Conservation (phyloP, 2,329 filamentous ascomycete genomes). For the Aureobasidium sp. region DNA sequence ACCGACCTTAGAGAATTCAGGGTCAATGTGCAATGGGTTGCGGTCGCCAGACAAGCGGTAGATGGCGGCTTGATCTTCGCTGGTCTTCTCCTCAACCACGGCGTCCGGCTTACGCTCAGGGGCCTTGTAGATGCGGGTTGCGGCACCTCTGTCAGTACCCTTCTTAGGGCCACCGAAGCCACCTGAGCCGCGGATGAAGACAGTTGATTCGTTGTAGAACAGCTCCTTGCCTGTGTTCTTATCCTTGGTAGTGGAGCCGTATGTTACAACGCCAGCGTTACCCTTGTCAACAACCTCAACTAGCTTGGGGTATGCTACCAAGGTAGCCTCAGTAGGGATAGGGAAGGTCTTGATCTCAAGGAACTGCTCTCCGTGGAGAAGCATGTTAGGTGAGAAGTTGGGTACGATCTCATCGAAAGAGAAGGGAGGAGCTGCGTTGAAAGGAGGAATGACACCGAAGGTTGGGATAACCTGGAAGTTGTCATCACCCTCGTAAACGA, state of each 20-base stretch:
- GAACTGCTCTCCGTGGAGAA: slow-evolving; percentile 97
- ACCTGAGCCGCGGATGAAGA: slow-evolving; percentile 85
- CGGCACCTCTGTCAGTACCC: slow-evolving; percentile 67
- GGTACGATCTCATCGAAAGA: slow-evolving; percentile 75
- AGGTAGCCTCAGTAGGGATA: slow-evolving; percentile 74
- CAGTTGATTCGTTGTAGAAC: slow-evolving; percentile 94
- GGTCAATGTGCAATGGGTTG: slow-evolving; percentile 95
- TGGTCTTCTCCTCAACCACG: slow-evolving; percentile 78
- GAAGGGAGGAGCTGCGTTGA: slow-evolving; percentile 76
- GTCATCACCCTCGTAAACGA: slow-evolving; percentile 85
- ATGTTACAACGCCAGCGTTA: slow-evolving; percentile 74
- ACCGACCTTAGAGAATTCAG: slow-evolving; percentile 85
- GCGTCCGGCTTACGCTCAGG: slow-evolving; percentile 72
- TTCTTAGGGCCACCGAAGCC: slow-evolving; percentile 83
- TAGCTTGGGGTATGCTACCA: slow-evolving; percentile 69
- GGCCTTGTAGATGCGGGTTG: slow-evolving; percentile 71
- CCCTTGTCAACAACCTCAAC: slow-evolving; percentile 97
- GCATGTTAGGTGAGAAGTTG: slow-evolving; percentile 98
- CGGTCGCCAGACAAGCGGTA: slow-evolving; percentile 92
- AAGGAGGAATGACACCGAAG: slow-evolving; percentile 94
- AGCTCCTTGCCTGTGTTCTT: slow-evolving; percentile 79
- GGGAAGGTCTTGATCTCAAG: slow-evolving; percentile 90
- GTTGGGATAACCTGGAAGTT: slow-evolving; percentile 91
- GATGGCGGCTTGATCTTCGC: slow-evolving; percentile 82
- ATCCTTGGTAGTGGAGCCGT: slow-evolving; percentile 74